Conservation (phyloP, 2,329 filamentous ascomycete species). For the Ceratocystiopsis sp. region DNA sequence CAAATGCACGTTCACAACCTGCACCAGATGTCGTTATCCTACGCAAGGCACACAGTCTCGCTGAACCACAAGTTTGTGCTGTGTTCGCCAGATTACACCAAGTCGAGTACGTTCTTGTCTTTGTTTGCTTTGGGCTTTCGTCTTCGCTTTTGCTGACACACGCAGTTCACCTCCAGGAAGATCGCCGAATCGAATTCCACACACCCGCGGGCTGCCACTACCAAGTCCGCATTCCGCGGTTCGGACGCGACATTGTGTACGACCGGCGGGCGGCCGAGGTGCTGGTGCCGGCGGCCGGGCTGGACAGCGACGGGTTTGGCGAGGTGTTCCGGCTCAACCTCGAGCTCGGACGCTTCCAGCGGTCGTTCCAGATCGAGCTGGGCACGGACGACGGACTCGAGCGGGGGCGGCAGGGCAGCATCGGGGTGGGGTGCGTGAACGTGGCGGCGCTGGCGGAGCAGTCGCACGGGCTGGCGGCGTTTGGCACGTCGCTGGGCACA, state of each 20-base stretch:
- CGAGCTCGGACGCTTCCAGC: constrained; percentile 86
- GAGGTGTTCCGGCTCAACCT: constrained; percentile 90
- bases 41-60: constrained; percentile 75
- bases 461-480: constrained; percentile 79
- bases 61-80: constrained; percentile 85
- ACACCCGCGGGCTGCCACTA: constrained; percentile 80
- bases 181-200: constrained; percentile 85
- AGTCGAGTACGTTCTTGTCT: constrained; percentile 38
- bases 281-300: constrained; percentile 70
- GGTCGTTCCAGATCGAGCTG: constrained; percentile 79
- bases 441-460: constrained; percentile 72
- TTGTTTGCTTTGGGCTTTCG: no score
- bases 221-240: constrained; percentile 74
- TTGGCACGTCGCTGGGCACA: constrained; percentile 87
- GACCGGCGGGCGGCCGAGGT: constrained; percentile 70
- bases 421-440: constrained; percentile 74
- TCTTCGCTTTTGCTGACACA: not conserved
- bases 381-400: constrained; percentile 63
- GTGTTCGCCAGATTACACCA: constrained; percentile 80
- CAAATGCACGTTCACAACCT: constrained; percentile 95
- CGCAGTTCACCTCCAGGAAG: constrained; percentile 67
- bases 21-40: constrained; percentile 85
- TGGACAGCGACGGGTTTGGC: constrained; percentile 70
- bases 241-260: constrained; percentile 79
- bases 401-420: constrained; percentile 69